phyloP scores from a whole-genome alignment of 345 rosid genomes.

The Acer campestre region DNA sequence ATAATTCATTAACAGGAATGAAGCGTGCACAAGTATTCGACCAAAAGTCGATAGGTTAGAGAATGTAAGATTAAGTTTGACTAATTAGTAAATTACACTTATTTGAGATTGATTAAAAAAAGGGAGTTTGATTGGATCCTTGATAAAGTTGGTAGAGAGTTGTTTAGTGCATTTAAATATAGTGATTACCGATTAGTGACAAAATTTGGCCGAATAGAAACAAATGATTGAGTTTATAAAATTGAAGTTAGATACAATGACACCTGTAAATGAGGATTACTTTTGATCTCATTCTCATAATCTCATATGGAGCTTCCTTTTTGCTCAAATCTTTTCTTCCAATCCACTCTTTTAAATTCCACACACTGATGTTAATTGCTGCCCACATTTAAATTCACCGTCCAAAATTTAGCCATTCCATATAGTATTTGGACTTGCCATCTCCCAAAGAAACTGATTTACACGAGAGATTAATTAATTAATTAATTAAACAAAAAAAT shows the following conservation, averaged over 20 bases:
- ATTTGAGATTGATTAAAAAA: background rate
- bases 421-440: too few species aligned
- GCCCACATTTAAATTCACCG: background rate
- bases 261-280: constrained; percentile 5
- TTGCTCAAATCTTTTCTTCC: constrained; percentile 16
- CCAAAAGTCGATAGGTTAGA: too few species aligned
- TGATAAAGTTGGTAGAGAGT: too few species aligned
- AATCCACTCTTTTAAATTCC: constrained; percentile 14
- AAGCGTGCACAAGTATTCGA: too few species aligned
- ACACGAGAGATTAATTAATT: too few species aligned
- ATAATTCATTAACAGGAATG: too few species aligned
- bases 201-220: background rate
- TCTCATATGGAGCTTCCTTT: background rate
- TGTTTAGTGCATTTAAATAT: background rate
- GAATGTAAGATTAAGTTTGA: too few species aligned
- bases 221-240: too few species aligned
- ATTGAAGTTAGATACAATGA: background rate
- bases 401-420: background rate
- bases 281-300: constrained; percentile 9
- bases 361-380: background rate
- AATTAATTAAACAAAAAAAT: background rate
- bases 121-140: too few species aligned
- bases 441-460: too few species aligned
- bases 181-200: background rate
- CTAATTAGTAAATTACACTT: background rate